Conservation (phyloP, 73 alveolate genomes). For the Paramecium biaurelia region DNA sequence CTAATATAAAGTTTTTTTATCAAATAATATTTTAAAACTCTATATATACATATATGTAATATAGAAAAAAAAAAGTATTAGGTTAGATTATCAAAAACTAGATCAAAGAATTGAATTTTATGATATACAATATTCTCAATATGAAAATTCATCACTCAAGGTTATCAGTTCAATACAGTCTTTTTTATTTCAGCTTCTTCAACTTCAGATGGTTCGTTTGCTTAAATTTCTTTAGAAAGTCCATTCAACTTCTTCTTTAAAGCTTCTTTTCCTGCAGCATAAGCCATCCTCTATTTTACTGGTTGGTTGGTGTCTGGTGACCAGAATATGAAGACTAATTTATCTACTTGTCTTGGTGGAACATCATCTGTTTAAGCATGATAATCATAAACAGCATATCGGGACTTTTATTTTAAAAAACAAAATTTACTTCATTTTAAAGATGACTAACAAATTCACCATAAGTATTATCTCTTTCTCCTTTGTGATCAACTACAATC, state of each 20-base stretch:
- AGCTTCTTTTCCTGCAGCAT: slow-evolving; percentile 40
- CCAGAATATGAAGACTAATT: slow-evolving; percentile 38
- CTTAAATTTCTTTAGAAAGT: slow-evolving; percentile 31
- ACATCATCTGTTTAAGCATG: slow-evolving; percentile 50
- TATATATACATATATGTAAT: background rate
- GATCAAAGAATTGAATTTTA: background rate
- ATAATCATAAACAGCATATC: slow-evolving; percentile 46
- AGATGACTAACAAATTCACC: slow-evolving; percentile 25
- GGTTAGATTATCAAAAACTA: too few species aligned
- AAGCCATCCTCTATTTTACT: slow-evolving; percentile 28
- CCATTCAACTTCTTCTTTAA: slow-evolving; percentile 42
- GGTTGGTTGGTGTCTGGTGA: slow-evolving; percentile 49
- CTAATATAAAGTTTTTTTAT: too few species aligned
- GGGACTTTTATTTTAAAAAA: background rate
- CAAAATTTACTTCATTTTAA: background rate
- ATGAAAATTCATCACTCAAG: background rate
- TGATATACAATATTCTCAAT: background rate
- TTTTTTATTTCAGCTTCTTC: background rate
- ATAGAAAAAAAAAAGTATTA: background rate
- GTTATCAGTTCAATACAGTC: background rate
- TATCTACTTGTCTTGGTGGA: slow-evolving; percentile 33
- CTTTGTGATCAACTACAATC: background rate
- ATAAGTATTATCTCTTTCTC: slow-evolving; percentile 12
- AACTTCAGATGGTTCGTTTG: slow-evolving; percentile 33
- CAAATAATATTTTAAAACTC: too few species aligned